Conservation (phyloP, 78 protist genomes). For the Dictyostelium discoideum region DNA sequence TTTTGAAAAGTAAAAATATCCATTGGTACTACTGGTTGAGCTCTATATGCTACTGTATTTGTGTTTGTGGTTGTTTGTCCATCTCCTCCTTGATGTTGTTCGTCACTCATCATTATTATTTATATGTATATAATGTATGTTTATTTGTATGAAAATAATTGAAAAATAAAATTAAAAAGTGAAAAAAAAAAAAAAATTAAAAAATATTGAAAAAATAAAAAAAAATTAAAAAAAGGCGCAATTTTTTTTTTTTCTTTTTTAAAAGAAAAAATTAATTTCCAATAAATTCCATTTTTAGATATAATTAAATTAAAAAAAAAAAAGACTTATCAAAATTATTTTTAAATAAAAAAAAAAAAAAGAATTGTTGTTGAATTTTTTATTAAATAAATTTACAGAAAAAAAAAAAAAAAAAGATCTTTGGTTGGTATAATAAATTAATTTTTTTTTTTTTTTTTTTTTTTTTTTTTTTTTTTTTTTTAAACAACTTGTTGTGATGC, state of each 20-base stretch:
- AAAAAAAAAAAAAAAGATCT: too few relatives aligned
- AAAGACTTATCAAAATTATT: too few relatives aligned
- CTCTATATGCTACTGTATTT: not conserved
- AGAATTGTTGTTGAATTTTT: too few relatives aligned
- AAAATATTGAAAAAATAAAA: not conserved
- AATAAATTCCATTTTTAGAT: not conserved
- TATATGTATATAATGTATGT: not conserved
- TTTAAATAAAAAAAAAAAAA: too few relatives aligned
- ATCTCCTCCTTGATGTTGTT: not conserved
- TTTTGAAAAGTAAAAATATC: not conserved
- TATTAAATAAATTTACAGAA: not conserved
- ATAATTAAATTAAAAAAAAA: too few relatives aligned
- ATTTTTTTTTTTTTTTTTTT: not conserved
- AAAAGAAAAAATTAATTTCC: not conserved
- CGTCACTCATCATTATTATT: not conserved
- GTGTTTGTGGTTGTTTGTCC: not conserved
- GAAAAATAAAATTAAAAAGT: not conserved
- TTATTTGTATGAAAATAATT: not conserved
- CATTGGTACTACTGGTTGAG: not conserved
- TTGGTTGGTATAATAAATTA: not conserved
- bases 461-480: not conserved
- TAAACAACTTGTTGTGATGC: constrained; percentile 14
- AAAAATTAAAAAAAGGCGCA: not conserved
- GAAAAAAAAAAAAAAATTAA: not conserved
- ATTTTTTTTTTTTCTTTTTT: not conserved